Evolutionary conservation across 305 asterid species (phyloP), one percentile per base, ranked within the genome.

Genomic region (Coffea humblotiana): DNA sequence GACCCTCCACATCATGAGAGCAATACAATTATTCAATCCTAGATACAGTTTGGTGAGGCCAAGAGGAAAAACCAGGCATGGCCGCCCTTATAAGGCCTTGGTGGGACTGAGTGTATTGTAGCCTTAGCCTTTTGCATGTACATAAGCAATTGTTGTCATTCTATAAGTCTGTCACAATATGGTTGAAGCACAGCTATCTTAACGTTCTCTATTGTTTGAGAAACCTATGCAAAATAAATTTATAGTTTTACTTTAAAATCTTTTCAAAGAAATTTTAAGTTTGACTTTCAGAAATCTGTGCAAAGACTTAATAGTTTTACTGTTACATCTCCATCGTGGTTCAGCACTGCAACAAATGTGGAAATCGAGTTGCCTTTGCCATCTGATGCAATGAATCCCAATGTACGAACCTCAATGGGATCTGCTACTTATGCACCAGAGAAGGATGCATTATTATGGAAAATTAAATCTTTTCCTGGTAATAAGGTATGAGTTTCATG

Each of bases 301-400:
- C 35, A 56, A 58, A 75, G 21, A 37, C 48, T 56, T 56, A 45
- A 12, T 63, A 27, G 69, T 69, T 40, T 47, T 72, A n/a, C 40
- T 23, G 45, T 40, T 64, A 40, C 27, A 10, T 77, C 12, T 77
- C 52, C 70, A 23, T 77, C 45, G 16, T 19, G 68, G 56, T 86
- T 88, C 95, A 95, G 99, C 87, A 93, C 97, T 83, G 99, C 99
- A 86, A 92, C 97, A 80, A 95, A 91, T 84, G 98, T 95, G 49
- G 97, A 95, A 88, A 95, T 95, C 79, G 99, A 93, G 93, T 82
- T 95, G 85, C 99, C 99, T 0, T 92, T 95, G 76, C 94, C 99
- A 74, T 82, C 94, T 43, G 99, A 95, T 88, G 91, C 99, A 80
- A 92, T 98, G 65, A 95, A 91, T 87, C 98, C 99, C 65, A 89